A percentile compares a stretch with the other conserved stretches of the same genome.
phyloP scores from a whole-genome alignment of 2,329 filamentous ascomycete species.

The Aspergillus fijiensis region DNA sequence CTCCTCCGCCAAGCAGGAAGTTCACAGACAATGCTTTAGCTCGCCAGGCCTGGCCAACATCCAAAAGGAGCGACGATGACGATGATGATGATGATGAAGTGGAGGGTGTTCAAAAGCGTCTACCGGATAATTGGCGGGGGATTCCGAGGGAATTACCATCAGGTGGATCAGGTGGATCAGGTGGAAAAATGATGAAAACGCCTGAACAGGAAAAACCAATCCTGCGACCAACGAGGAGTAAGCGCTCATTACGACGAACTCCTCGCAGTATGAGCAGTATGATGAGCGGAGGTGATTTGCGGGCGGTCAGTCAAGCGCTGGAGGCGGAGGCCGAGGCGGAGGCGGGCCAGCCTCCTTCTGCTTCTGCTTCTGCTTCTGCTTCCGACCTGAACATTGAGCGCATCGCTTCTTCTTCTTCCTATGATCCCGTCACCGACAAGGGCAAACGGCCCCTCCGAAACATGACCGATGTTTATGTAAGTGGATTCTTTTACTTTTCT shows the following conservation, averaged over 20 bases:
- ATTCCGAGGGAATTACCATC: slow-evolving; percentile 28
- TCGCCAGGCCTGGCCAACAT: slow-evolving; percentile 33
- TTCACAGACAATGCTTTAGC: slow-evolving; percentile 36
- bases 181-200: slow-evolving; percentile 35
- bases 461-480: slow-evolving; percentile 94
- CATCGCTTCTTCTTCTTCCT: slow-evolving; percentile 54
- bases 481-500: slow-evolving; percentile 40
- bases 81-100: slow-evolving; percentile 13
- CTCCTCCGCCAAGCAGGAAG: slow-evolving; percentile 27
- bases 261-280: slow-evolving; percentile 50
- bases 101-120: slow-evolving; percentile 30
- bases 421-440: slow-evolving; percentile 80
- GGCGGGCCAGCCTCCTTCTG: slow-evolving; percentile 26
- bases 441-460: slow-evolving; percentile 78
- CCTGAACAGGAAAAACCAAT: slow-evolving; percentile 33
- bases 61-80: slow-evolving; percentile 22
- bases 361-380: slow-evolving; percentile 14
- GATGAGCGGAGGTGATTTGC: slow-evolving; percentile 61
- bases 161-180: too few relatives aligned
- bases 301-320: slow-evolving; percentile 58
- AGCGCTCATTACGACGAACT: slow-evolving; percentile 60
- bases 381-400: slow-evolving; percentile 37
- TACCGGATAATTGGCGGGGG: neutral
- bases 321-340: neutral
- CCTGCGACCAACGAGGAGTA: slow-evolving; percentile 54